phyloP scores from a whole-genome alignment of 2,329 filamentous ascomycete genomes.

The Diaporthe longicolla region DNA sequence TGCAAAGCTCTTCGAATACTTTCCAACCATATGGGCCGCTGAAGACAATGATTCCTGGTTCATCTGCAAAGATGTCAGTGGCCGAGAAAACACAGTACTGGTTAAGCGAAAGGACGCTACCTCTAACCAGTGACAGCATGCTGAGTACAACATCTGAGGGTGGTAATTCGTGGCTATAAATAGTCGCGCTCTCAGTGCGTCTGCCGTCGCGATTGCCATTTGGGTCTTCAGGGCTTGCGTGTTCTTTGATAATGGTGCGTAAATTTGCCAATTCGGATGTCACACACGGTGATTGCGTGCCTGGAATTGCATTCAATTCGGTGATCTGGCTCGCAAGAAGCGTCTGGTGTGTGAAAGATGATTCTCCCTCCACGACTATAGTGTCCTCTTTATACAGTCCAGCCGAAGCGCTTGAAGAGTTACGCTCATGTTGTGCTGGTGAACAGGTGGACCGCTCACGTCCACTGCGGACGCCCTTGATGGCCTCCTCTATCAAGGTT shows the following conservation, averaged over 20 bases:
- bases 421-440: neutral
- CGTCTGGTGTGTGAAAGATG: neutral
- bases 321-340: slow-evolving; percentile 9
- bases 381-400: neutral
- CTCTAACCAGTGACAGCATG: neutral
- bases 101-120: neutral
- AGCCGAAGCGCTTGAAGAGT: neutral
- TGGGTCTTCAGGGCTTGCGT: neutral
- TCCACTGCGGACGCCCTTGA: neutral
- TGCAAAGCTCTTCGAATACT: neutral
- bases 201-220: neutral
- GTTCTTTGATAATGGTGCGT: slow-evolving; percentile 3
- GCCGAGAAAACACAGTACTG: neutral
- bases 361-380: neutral
- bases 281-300: neutral
- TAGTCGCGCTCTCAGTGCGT: too few species aligned
- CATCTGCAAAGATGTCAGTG: neutral
- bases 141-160: neutral
- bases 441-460: neutral
- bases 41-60: neutral
- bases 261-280: slow-evolving; percentile 1
- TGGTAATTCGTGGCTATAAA: neutral
- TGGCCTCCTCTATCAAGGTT: neutral
- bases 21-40: neutral
- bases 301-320: neutral